Evolutionary conservation across 345 rosid species (phyloP).

Genomic region (Mallotus nudiflorus): DNA sequence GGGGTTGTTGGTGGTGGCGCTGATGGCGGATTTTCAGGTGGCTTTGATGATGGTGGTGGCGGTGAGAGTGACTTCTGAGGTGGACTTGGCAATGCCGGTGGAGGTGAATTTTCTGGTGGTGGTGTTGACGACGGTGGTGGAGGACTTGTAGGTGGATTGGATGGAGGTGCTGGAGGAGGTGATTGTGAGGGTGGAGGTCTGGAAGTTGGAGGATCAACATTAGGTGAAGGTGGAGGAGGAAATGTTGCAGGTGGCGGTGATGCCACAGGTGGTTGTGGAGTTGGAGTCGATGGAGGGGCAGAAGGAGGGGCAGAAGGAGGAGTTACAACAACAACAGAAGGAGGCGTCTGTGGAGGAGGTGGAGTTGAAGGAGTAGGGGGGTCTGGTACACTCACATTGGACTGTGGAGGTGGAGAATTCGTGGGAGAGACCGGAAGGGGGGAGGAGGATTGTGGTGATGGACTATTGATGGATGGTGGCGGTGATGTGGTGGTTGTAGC

Average conservation of each 20-base stretch:
- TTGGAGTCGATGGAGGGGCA: slow-evolving; percentile 25
- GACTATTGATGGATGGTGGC: slow-evolving; percentile 26
- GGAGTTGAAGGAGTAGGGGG: slow-evolving; percentile 14
- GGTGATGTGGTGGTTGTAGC: slow-evolving; percentile 28
- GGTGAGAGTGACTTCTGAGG: slow-evolving; percentile 28
- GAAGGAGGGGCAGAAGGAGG: slow-evolving; percentile 28
- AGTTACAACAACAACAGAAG: slow-evolving; percentile 3
- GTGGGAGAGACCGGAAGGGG: slow-evolving; percentile 31
- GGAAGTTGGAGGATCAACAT: slow-evolving; percentile 2
- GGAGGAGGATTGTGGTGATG: slow-evolving; percentile 32
- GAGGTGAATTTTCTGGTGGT: slow-evolving; percentile 9
- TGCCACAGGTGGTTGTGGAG: slow-evolving; percentile 6
- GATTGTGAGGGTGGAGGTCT: slow-evolving; percentile 28
- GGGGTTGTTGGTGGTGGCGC: slow-evolving; percentile 32
- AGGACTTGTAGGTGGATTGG: slow-evolving; percentile 3
- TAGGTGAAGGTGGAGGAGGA: slow-evolving; percentile 29
- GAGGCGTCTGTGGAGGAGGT: slow-evolving; percentile 10
- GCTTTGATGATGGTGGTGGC: slow-evolving; percentile 17
- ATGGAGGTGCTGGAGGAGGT: slow-evolving; percentile 15
- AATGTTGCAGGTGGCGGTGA: slow-evolving; percentile 22
- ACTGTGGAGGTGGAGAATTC: slow-evolving; percentile 30
- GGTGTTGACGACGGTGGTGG: not conserved
- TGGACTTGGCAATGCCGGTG: slow-evolving; percentile 20
- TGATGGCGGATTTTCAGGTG: slow-evolving; percentile 24
- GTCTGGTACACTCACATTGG: too few relatives aligned